Evolutionary conservation across 768 basidiomycete genomes (phyloP), one percentile per base, ranked within the genome.

Genomic region (Tulasnella sp.): DNA sequence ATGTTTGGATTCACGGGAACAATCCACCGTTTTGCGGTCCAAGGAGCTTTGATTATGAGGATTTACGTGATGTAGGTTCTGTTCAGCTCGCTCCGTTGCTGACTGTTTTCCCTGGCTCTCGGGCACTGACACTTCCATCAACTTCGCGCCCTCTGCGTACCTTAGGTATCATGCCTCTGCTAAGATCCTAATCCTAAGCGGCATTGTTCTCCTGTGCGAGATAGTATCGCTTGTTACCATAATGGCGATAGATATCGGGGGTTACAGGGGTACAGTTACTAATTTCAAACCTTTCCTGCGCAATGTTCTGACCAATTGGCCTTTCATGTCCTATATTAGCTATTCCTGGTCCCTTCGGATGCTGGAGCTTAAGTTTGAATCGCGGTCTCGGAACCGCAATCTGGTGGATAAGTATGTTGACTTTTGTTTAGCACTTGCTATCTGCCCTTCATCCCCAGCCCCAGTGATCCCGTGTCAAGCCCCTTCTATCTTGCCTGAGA

Each of bases 41-140:
- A 69, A 69, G 64, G 31, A 16, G 64, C 64, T 28, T 69, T 69
- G 34, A 7, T 69, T 22, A 14, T 69, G 64, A 69, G 64, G 64
- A 69, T 69, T 69, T 34, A 69, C 64, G 64, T 34, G 64, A 69
- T 69, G 64, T 69, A 12, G 34, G 64, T 75, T 14, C 20, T 75
- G 11, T 50, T 75, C 20, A 11, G 18, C 74, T 44, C 22, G n/a
- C 20, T 73, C 12, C 3, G 22, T 41, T 75, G 18, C 22, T 75
- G 64, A 7, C n/a, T 69, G 1, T 16, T 12, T 69, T 31, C 50
- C 50, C 50, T n/a, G 50, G 50, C 6, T 3, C 24, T 24, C 22
- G 24, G 4, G 9, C 24, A 24, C 50, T 54, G 22, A 54, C 3
- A 3, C n/a, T n/a, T n/a, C n/a, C n/a, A n/a, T n/a, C n/a, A 14